Evolutionary conservation across 768 basidiomycete genomes (phyloP).

Genomic region (Psilocybe tampanensis): DNA sequence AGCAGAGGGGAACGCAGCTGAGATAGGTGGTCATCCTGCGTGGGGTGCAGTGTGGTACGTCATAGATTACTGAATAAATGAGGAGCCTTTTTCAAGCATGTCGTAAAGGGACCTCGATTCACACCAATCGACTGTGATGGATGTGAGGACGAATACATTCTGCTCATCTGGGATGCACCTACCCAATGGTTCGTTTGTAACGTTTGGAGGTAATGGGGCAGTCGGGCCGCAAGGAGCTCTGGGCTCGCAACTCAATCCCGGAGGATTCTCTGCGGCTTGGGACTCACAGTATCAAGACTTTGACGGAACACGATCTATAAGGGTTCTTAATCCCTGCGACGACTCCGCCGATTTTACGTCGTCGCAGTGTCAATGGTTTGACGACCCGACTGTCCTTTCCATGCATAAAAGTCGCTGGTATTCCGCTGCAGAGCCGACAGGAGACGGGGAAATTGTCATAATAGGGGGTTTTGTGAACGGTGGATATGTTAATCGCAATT

Average conservation of each 20-base stretch:
- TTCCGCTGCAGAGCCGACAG: conserved; percentile 71
- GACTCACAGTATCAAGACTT: conserved; percentile 77
- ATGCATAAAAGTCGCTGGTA: conserved; percentile 81
- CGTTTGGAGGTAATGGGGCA: conserved; percentile 81
- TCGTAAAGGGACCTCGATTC: conserved; percentile 59
- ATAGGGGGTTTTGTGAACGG: conserved; percentile 82
- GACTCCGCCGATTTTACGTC: conserved; percentile 47
- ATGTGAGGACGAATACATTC: conserved; percentile 73
- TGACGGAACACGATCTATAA: conserved; percentile 79
- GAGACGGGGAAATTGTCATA: conserved; percentile 77
- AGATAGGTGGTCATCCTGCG: conserved; percentile 70
- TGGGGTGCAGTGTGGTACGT: conserved; percentile 72
- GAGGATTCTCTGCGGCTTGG: conserved; percentile 49
- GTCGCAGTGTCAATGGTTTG: conserved; percentile 70
- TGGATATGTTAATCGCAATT: conserved; percentile 79
- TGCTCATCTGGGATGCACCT: conserved; percentile 84
- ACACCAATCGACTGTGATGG: conserved; percentile 65
- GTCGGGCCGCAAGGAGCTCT: conserved; percentile 65
- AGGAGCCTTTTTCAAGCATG: background rate
- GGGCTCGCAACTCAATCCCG: conserved; percentile 50
- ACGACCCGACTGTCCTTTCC: conserved; percentile 58
- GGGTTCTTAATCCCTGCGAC: conserved; percentile 79
- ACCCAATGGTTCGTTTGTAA: conserved; percentile 74
- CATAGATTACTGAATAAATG: background rate
- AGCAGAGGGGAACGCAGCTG: conserved; percentile 72